Evolutionary conservation across 2,329 filamentous ascomycete genomes (phyloP).

Genomic region (Blastomyces emzantsi): DNA sequence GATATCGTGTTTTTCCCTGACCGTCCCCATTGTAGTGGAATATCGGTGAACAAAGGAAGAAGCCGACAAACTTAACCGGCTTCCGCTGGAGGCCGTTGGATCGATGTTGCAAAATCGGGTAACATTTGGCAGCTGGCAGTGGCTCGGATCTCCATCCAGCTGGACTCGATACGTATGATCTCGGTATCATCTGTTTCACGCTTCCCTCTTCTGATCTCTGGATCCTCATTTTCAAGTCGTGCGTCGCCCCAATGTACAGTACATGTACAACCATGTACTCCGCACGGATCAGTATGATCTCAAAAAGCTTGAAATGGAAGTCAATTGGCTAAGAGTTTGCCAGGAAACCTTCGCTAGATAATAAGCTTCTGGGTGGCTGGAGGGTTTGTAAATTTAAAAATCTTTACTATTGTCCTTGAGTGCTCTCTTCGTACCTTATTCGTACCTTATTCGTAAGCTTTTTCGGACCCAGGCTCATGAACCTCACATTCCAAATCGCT

Average conservation of each 20-base stretch:
- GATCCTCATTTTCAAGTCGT: background rate
- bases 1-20: background rate
- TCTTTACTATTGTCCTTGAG: slow-evolving; percentile 1
- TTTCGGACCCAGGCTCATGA: background rate
- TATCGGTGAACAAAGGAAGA: background rate
- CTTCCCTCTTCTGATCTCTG: background rate
- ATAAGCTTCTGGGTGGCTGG: slow-evolving; percentile 2
- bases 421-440: background rate
- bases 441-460: background rate
- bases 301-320: background rate
- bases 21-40: background rate
- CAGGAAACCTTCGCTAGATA: background rate
- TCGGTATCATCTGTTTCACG: background rate
- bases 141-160: background rate
- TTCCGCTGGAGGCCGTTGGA: background rate
- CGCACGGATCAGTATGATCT: background rate
- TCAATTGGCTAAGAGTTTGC: background rate
- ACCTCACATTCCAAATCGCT: background rate
- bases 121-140: background rate
- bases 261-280: no score
- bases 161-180: background rate
- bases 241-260: background rate
- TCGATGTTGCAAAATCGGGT: background rate
- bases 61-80: background rate
- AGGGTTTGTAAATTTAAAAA: background rate